Base-by-base conservation (phyloP, 179 eudicot genomes). In the Silene noctiflora region DNA sequence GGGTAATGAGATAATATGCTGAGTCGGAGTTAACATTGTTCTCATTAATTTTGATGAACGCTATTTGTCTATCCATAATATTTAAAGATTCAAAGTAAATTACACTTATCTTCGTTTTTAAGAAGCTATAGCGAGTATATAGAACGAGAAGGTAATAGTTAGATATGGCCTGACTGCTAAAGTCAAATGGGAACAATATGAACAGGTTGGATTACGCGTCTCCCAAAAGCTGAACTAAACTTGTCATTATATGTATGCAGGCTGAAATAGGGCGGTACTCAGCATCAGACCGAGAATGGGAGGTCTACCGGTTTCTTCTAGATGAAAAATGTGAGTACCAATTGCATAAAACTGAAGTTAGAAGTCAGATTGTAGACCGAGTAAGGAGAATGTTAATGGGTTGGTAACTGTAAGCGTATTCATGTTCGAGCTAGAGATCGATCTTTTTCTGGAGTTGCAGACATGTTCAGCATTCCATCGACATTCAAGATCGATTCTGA, bases 201-300 rank as follows among this genome's bases (percentile, higher is more conserved):
- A 44, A 44, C 2, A 2, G 2, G 51, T 44, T 44, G 51, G 13
- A 59, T n/a, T 58, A 20, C 22, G 61, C 7, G 68, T 29, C 3
- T 16, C 35, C 6, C 44, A 1, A 21, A 22, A 31, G 56, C 17
- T 1, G 75, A 55, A 24, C 64, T 25, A n/a, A 44, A 25, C 59
- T 55, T 1, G 59, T 17, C 19, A 17, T 55, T 64, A 12, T 56
- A 4, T 79, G 19, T 4, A 67, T 81, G 67, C 84, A 93, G 98
- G 98, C 98, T 51, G 93, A 93, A 74, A 91, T 93, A 71, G 97
- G 97, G 74, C 87, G 98, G 78, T 84, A 90, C 81, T 84, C 89
- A 56, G 84, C 87, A 22, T 82, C 88, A 16, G 91, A 88, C 60
- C 90, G 90, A 12, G 93, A 91, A 84, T 93, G 98, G 98, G 98